Percentiles rank a stretch among this genome's conserved stretches.
Evolutionary conservation across 2,329 filamentous ascomycete genomes (phyloP).

Genomic region (Talaromyces albobiverticillius): DNA sequence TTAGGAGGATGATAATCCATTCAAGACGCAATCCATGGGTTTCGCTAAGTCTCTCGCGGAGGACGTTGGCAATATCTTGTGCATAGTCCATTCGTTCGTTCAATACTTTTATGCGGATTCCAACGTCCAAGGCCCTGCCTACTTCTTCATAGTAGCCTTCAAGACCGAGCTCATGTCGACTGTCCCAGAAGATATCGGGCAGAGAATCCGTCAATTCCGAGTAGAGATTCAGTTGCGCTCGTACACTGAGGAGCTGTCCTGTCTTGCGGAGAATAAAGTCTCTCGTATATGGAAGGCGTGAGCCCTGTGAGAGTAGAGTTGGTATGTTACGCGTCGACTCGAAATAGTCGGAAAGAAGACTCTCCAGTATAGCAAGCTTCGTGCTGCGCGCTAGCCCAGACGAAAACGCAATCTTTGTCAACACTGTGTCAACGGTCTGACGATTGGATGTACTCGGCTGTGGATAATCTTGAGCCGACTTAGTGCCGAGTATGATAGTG

Average conservation of each 20-base stretch:
- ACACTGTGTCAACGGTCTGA: constrained; percentile 58
- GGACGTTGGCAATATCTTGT: constrained; percentile 85
- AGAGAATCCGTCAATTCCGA: constrained; percentile 93
- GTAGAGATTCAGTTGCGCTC: constrained; percentile 93
- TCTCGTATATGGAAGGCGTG: constrained; percentile 62
- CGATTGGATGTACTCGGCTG: constrained; percentile 22
- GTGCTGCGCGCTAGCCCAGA: constrained; percentile 89
- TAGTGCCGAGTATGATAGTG: constrained; percentile 83
- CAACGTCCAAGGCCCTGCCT: constrained; percentile 83
- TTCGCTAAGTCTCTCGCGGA: constrained; percentile 85
- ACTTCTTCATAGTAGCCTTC: constrained; percentile 96
- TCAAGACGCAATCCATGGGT: constrained; percentile 84
- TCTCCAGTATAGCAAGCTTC: constrained; percentile 89
- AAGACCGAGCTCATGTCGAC: constrained; percentile 78
- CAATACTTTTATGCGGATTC: constrained; percentile 81
- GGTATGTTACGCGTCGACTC: constrained; percentile 81
- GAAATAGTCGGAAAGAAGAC: constrained; percentile 77
- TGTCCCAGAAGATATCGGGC: constrained; percentile 97
- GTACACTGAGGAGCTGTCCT: constrained; percentile 81
- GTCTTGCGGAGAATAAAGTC: constrained; percentile 89
- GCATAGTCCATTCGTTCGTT: constrained; percentile 99
- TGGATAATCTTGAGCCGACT: constrained; percentile 32
- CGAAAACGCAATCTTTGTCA: constrained; percentile 95
- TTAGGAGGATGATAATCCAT: constrained; percentile 93
- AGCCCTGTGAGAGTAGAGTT: constrained; percentile 68